phyloP scores from a whole-genome alignment of 164 flowering plant species.

The Tetracentron sinense region DNA sequence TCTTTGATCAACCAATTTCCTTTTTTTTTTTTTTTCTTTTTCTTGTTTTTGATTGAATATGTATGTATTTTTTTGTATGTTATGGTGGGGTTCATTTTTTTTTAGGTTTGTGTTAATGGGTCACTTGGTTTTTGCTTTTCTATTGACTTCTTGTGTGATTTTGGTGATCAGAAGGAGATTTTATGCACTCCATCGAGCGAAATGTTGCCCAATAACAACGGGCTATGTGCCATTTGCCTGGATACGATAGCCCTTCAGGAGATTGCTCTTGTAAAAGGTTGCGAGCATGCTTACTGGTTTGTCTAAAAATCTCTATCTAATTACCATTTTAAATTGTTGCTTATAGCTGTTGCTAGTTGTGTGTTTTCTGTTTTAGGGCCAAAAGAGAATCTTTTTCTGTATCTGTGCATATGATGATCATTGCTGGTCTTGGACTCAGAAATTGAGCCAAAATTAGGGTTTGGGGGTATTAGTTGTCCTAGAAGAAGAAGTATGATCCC shows the following conservation, averaged over 20 bases:
- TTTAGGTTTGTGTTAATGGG: not conserved
- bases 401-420: no score
- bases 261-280: conserved; percentile 86
- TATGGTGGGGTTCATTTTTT: not conserved
- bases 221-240: conserved; percentile 80
- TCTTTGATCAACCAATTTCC: no score
- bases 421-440: no score
- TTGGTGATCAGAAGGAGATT: conserved; percentile 12
- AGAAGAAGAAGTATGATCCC: no score
- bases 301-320: conserved; percentile 26
- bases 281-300: conserved; percentile 99
- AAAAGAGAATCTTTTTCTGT: no score
- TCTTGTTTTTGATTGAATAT: not conserved
- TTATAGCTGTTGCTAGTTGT: no score
- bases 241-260: conserved; percentile 72
- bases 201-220: conserved; percentile 36
- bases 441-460: no score
- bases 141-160: not conserved
- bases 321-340: not conserved
- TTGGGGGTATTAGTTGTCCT: no score
- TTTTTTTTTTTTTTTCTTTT: not conserved
- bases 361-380: no score
- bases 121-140: not conserved
- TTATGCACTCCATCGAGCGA: conserved; percentile 9
- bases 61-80: not conserved